Percentiles rank a stretch among this genome's conserved stretches.
phyloP scores from a whole-genome alignment of 371 early-diverging fungal genomes.

The Mortierella sp. region DNA sequence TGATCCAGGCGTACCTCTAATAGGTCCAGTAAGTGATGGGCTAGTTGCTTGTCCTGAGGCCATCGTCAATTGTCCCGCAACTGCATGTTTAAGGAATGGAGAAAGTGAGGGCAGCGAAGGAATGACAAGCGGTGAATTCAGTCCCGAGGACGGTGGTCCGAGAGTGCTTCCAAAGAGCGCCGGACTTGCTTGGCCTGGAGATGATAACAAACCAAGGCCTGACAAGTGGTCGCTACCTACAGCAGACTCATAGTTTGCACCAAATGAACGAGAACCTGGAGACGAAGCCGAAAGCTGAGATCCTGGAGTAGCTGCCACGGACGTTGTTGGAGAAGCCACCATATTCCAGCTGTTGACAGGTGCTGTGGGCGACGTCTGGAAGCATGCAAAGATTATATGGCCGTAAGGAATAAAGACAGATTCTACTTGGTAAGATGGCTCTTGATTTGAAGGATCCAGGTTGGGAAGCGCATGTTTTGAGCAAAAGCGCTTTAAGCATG shows the following conservation, averaged over 20 bases:
- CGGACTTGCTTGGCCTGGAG: constrained; percentile 24
- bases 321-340: constrained; percentile 23
- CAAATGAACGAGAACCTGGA: constrained; percentile 21
- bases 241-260: constrained; percentile 17
- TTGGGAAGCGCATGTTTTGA: constrained; percentile 48
- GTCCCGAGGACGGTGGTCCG: constrained; percentile 22
- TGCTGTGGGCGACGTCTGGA: constrained; percentile 55
- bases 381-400: constrained; percentile 59
- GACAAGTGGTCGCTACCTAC: constrained; percentile 31
- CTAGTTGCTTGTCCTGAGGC: constrained; percentile 23
- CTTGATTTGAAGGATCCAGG: constrained; percentile 24
- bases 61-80: constrained; percentile 37
- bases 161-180: constrained; percentile 17
- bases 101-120: constrained; percentile 51
- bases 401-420: constrained; percentile 60
- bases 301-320: constrained; percentile 17
- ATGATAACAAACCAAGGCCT: constrained; percentile 27
- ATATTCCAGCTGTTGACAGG: constrained; percentile 25
- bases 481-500: constrained; percentile 52
- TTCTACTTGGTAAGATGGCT: constrained; percentile 55
- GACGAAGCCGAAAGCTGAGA: constrained; percentile 21
- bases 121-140: constrained; percentile 49
- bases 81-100: constrained; percentile 44
- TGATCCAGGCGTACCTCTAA: constrained; percentile 19
- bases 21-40: constrained; percentile 29